Evolutionary conservation across 179 eudicot species (phyloP).

Genomic region (Monotropa hypopitys): DNA sequence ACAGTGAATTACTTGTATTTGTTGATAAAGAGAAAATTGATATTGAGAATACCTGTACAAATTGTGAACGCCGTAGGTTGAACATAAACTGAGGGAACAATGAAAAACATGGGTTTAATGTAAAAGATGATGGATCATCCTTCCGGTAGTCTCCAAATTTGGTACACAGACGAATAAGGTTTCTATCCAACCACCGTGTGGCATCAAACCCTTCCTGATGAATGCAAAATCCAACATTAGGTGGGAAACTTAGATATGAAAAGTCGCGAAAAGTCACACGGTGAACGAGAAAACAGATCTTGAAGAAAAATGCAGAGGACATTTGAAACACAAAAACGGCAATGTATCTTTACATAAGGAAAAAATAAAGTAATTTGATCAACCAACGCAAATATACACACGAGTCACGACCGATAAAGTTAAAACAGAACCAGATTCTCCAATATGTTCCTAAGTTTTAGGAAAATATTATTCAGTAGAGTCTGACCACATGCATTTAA

Average conservation of each 20-base stretch:
- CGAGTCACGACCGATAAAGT: background rate
- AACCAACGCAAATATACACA: background rate
- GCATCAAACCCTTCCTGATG: constrained; percentile 94
- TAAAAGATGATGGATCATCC: constrained; percentile 85
- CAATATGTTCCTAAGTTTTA: background rate
- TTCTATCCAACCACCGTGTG: constrained; percentile 90
- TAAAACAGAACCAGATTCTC: background rate
- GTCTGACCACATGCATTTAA: too few relatives aligned
- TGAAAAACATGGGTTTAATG: constrained; percentile 70
- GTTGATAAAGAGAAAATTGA: background rate
- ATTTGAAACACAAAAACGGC: background rate
- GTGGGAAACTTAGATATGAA: background rate
- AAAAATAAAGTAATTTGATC: background rate
- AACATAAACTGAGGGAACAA: constrained; percentile 95
- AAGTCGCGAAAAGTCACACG: background rate
- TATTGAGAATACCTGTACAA: constrained; percentile 56
- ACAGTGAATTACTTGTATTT: background rate
- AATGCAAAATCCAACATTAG: constrained; percentile 7
- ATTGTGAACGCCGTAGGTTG: constrained; percentile 85
- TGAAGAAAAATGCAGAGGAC: background rate
- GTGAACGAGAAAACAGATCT: background rate
- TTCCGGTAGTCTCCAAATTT: constrained; percentile 91
- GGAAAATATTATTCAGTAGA: background rate
- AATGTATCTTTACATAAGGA: background rate
- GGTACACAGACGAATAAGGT: constrained; percentile 78